Conservation (phyloP, 2,329 filamentous ascomycete genomes). For the Knufia fluminis region DNA sequence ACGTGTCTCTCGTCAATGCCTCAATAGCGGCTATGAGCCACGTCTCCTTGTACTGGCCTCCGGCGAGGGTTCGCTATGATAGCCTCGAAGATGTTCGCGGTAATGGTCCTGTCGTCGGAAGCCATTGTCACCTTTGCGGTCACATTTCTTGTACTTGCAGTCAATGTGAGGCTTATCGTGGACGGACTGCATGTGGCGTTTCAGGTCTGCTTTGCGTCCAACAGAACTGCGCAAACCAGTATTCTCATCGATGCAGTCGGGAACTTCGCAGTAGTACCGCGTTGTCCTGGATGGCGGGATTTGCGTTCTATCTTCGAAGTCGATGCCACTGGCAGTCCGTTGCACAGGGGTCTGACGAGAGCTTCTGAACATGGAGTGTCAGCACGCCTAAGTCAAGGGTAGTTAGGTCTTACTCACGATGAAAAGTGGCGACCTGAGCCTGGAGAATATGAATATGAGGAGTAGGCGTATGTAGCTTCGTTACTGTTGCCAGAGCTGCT, state of each 20-base stretch:
- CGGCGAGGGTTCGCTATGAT: conserved; percentile 36
- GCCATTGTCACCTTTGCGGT: conserved; percentile 39
- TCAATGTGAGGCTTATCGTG: conserved; percentile 31
- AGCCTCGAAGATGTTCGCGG: conserved; percentile 48
- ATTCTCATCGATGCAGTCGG: conserved; percentile 21
- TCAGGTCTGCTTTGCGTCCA: conserved; percentile 40
- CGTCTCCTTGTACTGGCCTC: not conserved
- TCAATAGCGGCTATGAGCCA: not conserved
- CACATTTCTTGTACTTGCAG: conserved; percentile 36
- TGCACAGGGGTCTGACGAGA: not conserved
- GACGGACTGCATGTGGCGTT: conserved; percentile 40
- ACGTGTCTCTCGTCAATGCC: not conserved
- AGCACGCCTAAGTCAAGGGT: not conserved
- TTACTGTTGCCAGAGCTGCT: not conserved
- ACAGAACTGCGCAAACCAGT: conserved; percentile 26
- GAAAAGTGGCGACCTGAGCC: not conserved
- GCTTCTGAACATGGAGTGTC: not conserved
- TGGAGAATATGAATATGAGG: not conserved
- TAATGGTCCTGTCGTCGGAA: conserved; percentile 51
- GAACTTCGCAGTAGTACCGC: conserved; percentile 1
- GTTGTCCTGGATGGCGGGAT: not conserved
- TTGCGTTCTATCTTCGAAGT: not conserved
- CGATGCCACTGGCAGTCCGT: not conserved
- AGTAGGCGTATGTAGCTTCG: not conserved
- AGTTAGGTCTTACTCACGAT: not conserved